Evolutionary conservation across 148 eudicot genomes (phyloP).

Genomic region (Gaultheria prostrata): DNA sequence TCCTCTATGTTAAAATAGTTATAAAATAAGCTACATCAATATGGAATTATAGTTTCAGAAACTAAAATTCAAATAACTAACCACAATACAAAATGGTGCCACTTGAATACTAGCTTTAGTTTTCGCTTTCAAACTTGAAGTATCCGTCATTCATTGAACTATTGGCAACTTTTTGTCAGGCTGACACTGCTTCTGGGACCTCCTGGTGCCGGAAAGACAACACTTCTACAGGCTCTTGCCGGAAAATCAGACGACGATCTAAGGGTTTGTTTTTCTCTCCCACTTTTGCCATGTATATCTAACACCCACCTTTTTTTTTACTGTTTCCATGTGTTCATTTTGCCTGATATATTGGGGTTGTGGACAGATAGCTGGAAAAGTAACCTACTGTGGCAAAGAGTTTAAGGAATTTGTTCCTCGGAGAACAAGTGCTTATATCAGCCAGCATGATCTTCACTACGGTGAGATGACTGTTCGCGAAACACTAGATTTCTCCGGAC

Average conservation of each 20-base stretch:
- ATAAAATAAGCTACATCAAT: too few species aligned
- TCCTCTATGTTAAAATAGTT: too few species aligned
- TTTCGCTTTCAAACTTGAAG: not conserved
- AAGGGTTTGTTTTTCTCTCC: constrained; percentile 11
- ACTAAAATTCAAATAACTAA: not conserved
- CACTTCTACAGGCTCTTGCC: constrained; percentile 31
- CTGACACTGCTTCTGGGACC: constrained; percentile 39
- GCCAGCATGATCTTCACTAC: constrained; percentile 36
- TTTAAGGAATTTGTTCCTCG: constrained; percentile 34
- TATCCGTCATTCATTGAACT: not conserved
- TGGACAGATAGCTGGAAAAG: constrained; percentile 26
- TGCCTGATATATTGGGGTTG: not conserved
- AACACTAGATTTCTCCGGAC: constrained; percentile 33
- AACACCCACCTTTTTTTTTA: too few species aligned
- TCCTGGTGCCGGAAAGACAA: constrained; percentile 39
- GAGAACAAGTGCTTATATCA: constrained; percentile 35
- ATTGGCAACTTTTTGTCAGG: constrained; percentile 12
- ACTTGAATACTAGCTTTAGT: not conserved
- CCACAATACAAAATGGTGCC: not conserved
- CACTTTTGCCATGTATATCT: too few species aligned
- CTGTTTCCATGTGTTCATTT: not conserved
- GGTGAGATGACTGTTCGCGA: constrained; percentile 42
- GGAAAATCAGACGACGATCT: constrained; percentile 30
- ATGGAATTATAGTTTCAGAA: too few species aligned
- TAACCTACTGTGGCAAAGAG: constrained; percentile 34